These are phyloP conservation scores for Diaporthe sp. DNA, from an alignment of 2,329 filamentous ascomycete genomes.

Conservation along the genomic window DNA sequence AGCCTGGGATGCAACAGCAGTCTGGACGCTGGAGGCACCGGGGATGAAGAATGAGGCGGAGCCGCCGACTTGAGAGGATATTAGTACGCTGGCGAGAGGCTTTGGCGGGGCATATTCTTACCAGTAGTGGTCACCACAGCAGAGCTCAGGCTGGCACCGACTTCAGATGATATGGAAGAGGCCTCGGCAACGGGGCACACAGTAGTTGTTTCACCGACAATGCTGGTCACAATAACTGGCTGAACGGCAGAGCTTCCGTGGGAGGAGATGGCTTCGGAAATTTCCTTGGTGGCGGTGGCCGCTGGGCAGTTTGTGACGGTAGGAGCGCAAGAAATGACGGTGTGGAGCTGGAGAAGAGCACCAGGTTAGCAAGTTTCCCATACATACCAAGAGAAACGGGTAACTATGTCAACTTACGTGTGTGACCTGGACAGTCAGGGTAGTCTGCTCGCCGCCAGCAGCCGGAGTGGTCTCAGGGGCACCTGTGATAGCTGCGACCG, in stretches of 20 bases:
- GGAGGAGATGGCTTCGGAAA: slow-evolving; percentile 36
- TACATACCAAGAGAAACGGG: too few relatives aligned
- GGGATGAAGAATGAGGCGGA: slow-evolving; percentile 40
- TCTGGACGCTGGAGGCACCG: slow-evolving; percentile 19
- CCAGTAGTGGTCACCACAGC: slow-evolving; percentile 39
- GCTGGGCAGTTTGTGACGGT: slow-evolving; percentile 50
- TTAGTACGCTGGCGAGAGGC: not conserved
- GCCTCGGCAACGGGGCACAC: slow-evolving; percentile 46
- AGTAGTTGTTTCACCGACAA: slow-evolving; percentile 45
- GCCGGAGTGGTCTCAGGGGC: slow-evolving; percentile 19
- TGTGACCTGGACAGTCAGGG: slow-evolving; percentile 38
- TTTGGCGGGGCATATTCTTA: not conserved
- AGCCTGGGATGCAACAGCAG: not conserved
- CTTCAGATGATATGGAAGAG: slow-evolving; percentile 31
- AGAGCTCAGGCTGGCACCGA: slow-evolving; percentile 41
- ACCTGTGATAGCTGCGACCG: slow-evolving; percentile 36
- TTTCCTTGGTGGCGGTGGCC: slow-evolving; percentile 33
- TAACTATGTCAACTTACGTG: slow-evolving; percentile 10
- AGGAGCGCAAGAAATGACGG: slow-evolving; percentile 49
- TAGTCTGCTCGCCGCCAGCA: slow-evolving; percentile 38
- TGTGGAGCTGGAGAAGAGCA: slow-evolving; percentile 39
- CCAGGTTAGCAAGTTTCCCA: not conserved
- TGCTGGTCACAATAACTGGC: slow-evolving; percentile 45
- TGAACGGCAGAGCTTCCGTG: slow-evolving; percentile 43
- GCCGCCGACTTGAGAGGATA: slow-evolving; percentile 14